These are phyloP conservation scores for Colletotrichum cereale DNA, from an alignment of 2,329 filamentous ascomycete genomes.

Conservation along the genomic window DNA sequence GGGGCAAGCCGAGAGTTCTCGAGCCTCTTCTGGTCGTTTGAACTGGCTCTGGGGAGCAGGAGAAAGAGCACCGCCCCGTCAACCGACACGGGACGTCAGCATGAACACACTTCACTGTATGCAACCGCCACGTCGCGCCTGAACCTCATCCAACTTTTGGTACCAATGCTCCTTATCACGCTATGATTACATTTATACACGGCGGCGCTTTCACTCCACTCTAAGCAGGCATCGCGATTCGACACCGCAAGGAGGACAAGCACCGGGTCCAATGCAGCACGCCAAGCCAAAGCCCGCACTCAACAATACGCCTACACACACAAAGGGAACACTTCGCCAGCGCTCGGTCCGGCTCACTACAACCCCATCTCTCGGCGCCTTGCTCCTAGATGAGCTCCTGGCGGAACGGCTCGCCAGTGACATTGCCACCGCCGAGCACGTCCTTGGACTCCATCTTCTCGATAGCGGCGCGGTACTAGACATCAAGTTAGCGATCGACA, in stretches of 20 bases:
- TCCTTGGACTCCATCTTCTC: constrained; percentile 23
- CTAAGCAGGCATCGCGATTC: background rate
- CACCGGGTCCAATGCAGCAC: background rate
- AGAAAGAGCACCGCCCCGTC: background rate
- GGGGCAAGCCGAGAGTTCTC: background rate
- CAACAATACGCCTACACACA: background rate
- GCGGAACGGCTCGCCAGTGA: constrained; percentile 33
- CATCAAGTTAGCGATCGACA: background rate
- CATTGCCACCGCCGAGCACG: constrained; percentile 3
- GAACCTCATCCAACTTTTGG: too few relatives aligned
- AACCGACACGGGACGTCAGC: background rate
- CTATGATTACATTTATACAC: background rate
- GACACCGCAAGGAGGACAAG: background rate
- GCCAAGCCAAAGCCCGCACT: background rate
- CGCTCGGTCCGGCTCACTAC: background rate
- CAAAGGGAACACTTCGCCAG: background rate
- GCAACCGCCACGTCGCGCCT: background rate
- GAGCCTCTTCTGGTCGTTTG: background rate
- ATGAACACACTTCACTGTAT: background rate
- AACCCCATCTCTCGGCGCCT: background rate
- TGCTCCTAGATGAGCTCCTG: constrained; percentile 48
- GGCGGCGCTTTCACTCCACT: background rate
- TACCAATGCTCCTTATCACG: background rate
- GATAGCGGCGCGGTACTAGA: constrained; percentile 37
- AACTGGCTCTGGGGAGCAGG: background rate